phyloP scores from a whole-genome alignment of 306 rosid genomes.

The Fragaria vesca region DNA sequence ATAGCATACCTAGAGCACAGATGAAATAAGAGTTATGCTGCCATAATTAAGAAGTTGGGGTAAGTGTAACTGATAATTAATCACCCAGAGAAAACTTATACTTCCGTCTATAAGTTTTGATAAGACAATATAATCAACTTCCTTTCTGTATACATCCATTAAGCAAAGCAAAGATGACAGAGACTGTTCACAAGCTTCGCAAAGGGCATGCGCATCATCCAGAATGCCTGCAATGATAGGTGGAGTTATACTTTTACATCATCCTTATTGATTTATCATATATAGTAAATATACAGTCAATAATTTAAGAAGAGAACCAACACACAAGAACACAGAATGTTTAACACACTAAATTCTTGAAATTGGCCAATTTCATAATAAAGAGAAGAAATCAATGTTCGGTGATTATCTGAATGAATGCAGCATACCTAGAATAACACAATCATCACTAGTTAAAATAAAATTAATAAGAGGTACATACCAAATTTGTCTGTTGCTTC shows the following conservation, averaged over 20 bases:
- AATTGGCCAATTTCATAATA: background rate
- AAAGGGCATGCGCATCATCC: constrained; percentile 61
- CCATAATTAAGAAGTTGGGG: background rate
- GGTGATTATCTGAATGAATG: background rate
- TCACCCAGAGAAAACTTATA: background rate
- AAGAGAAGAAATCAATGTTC: background rate
- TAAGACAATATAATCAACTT: constrained; percentile 44
- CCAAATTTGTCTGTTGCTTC: constrained; percentile 55
- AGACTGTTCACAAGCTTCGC: constrained; percentile 50
- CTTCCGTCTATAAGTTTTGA: constrained; percentile 46
- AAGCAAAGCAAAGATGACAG: constrained; percentile 46
- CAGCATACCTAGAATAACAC: background rate
- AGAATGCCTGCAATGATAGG: constrained; percentile 46
- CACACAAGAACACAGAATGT: background rate
- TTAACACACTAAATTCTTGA: background rate
- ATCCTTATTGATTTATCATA: background rate
- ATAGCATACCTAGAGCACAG: constrained; percentile 43
- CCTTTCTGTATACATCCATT: constrained; percentile 51
- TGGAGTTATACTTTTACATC: background rate
- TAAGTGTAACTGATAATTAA: background rate
- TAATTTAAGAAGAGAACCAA: background rate
- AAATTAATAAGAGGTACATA: constrained; percentile 14
- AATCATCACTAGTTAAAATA: background rate
- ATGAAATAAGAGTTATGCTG: constrained; percentile 9
- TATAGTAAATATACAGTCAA: constrained; percentile 11